Evolutionary conservation across 2,329 filamentous ascomycete genomes (phyloP), one percentile per base, ranked within the genome.

Genomic region (Phaeosphaeria sp.): DNA sequence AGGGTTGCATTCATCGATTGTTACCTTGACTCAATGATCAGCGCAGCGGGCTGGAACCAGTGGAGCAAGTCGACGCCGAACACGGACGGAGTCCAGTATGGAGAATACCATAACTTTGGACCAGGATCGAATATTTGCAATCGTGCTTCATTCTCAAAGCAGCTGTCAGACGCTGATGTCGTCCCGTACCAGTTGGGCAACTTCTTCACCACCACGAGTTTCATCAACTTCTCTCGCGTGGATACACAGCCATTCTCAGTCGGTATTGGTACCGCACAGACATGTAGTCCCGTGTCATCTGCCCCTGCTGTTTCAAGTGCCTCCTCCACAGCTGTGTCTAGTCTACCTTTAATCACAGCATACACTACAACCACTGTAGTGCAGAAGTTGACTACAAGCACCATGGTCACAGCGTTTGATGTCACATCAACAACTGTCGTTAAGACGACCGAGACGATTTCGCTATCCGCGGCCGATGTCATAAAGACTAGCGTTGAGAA

Each of bases 151-250:
- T 80, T 80, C 51, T 76, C 76, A 1, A 66, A 74, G 21, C 73
- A 79, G 62, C 67, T 80, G 41, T 69, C 74, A 15, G 74, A 76
- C 55, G 50, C 56, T 10, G 66, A 74, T 41, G 77, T 76, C 18
- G 71, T 70, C 23, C 72, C 79, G 52, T 81, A 79, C 52, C 71
- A 80, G 64, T 63, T 81, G 33, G 65, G 70, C 6, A 77, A 68
- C 56, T 80, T 81, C 65, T 81, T 81, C 55, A 60, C 72, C 1
- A 68, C 69, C 1, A 80, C 73, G 1, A 70, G 72, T 6, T 81
- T 78, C 75, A 80, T 81, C 61, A 75, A 81, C 56, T 78, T 80
- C 54, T 74, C 75, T 1, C 71, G 73, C 39, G 66, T 81, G 17
- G 66, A 73, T 52, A 70, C 73, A 1, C 68, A 72, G 52, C 79